Percentiles rank a stretch among this genome's conserved stretches.
phyloP scores from a whole-genome alignment of 2,329 filamentous ascomycete species.

The Fusarium veterinarium region DNA sequence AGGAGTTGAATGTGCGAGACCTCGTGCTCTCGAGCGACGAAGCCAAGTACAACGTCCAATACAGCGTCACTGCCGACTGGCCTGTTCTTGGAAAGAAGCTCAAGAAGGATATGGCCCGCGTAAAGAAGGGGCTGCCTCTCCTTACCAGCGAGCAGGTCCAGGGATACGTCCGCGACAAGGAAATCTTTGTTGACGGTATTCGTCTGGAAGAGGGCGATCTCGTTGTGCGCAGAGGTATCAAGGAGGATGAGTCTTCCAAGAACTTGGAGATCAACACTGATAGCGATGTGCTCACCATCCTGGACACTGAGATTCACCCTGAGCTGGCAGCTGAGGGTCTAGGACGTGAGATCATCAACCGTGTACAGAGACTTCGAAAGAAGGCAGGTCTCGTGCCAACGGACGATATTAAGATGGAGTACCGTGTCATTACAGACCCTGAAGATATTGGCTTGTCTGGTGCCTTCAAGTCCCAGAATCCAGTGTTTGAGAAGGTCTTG shows the following conservation, averaged over 20 bases:
- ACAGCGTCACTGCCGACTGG: constrained; percentile 92
- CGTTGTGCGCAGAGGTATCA: constrained; percentile 79
- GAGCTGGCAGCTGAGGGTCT: constrained; percentile 90
- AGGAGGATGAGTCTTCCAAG: constrained; percentile 76
- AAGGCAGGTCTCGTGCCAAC: constrained; percentile 91
- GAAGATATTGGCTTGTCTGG: constrained; percentile 78
- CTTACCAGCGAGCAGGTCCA: constrained; percentile 86
- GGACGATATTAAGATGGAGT: constrained; percentile 96
- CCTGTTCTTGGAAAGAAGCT: constrained; percentile 95
- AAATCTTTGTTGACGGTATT: constrained; percentile 87
- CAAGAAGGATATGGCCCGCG: constrained; percentile 91
- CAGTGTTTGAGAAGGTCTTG: constrained; percentile 79
- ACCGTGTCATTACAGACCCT: constrained; percentile 81
- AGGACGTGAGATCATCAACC: constrained; percentile 91
- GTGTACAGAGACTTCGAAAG: constrained; percentile 92
- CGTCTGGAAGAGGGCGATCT: constrained; percentile 84
- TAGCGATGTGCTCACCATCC: constrained; percentile 87
- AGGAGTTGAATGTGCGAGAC: constrained; percentile 92
- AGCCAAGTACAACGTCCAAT: constrained; percentile 90
- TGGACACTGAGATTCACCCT: constrained; percentile 85
- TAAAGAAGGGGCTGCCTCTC: constrained; percentile 88
- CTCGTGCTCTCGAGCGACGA: constrained; percentile 88
- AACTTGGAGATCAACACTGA: constrained; percentile 89
- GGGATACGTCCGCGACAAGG: constrained; percentile 77
- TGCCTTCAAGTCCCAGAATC: constrained; percentile 75